A percentile compares a stretch with the other conserved stretches of the same genome.
These are phyloP conservation scores for Aschersonia sp. DNA, from an alignment of 2,329 filamentous ascomycete genomes.

Conservation along the genomic window DNA sequence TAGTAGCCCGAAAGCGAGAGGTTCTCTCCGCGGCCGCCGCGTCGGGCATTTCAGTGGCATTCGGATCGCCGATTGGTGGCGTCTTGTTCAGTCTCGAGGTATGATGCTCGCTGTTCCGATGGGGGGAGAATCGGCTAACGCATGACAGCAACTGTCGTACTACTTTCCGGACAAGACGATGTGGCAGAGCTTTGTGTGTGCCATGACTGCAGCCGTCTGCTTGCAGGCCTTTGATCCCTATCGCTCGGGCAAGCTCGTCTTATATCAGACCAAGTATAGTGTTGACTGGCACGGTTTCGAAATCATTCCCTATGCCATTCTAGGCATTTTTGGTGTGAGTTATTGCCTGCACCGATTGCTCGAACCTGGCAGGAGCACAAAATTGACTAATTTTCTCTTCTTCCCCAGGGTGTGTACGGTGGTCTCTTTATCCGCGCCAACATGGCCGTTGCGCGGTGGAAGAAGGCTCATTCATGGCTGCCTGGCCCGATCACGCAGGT, in stretches of 20 bases:
- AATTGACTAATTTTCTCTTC: neutral
- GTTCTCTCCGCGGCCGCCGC: constrained; percentile 85
- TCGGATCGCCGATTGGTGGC: constrained; percentile 85
- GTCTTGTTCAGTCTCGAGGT: constrained; percentile 92
- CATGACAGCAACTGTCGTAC: constrained; percentile 68
- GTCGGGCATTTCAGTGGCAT: constrained; percentile 84
- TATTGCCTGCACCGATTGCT: neutral
- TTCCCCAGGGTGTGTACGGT: constrained; percentile 63
- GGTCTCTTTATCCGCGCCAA: constrained; percentile 91
- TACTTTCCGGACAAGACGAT: constrained; percentile 99
- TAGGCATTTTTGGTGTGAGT: constrained; percentile 66
- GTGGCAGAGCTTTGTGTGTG: constrained; percentile 99
- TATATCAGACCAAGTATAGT: constrained; percentile 92
- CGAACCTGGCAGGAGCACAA: neutral
- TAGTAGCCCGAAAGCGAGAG: constrained; percentile 73
- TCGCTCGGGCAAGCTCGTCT: constrained; percentile 82
- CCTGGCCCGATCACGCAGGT: constrained; percentile 70
- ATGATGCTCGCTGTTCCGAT: constrained; percentile 7
- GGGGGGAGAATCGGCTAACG: neutral
- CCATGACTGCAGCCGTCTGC: constrained; percentile 94
- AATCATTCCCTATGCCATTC: constrained; percentile 69
- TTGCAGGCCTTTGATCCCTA: constrained; percentile 90
- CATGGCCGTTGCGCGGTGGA: constrained; percentile 72
- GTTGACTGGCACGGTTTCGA: constrained; percentile 91
- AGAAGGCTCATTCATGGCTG: constrained; percentile 50